Conservation (phyloP, 2,329 filamentous ascomycete species). For the Epichloe coenophiala region DNA sequence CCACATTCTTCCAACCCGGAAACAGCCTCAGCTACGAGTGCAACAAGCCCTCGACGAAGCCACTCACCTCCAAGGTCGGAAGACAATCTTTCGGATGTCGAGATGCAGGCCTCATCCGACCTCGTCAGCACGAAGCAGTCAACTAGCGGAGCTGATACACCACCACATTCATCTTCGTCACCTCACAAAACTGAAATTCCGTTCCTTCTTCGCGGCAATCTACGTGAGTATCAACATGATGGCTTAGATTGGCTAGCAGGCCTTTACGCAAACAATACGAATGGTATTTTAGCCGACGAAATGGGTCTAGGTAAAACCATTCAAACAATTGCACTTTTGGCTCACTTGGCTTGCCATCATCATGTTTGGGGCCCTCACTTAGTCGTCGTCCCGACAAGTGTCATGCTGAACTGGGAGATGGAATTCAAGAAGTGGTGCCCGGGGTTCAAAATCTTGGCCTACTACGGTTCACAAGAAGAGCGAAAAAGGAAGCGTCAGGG, state of each 20-base stretch:
- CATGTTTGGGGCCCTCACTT: slow-evolving; percentile 93
- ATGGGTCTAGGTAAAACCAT: slow-evolving; percentile 99
- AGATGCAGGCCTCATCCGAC: slow-evolving; percentile 27
- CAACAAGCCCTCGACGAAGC: slow-evolving; percentile 29
- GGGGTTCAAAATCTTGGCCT: slow-evolving; percentile 93
- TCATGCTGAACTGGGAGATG: slow-evolving; percentile 99
- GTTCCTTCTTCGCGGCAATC: slow-evolving; percentile 69
- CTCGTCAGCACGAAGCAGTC: slow-evolving; percentile 17
- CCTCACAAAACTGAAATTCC: slow-evolving; percentile 58
- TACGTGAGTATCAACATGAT: slow-evolving; percentile 92
- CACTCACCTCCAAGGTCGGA: slow-evolving; percentile 36
- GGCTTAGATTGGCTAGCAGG: slow-evolving; percentile 96
- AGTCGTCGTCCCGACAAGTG: slow-evolving; percentile 91
- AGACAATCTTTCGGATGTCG: slow-evolving; percentile 36
- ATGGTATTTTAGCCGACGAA: slow-evolving; percentile 92
- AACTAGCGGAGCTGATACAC: slow-evolving; percentile 21
- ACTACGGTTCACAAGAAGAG: slow-evolving; percentile 90
- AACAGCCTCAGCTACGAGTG: slow-evolving; percentile 29
- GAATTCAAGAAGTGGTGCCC: slow-evolving; percentile 99
- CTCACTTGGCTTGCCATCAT: slow-evolving; percentile 81
- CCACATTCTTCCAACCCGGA: slow-evolving; percentile 22
- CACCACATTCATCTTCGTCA: slow-evolving; percentile 14
- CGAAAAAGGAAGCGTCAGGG: slow-evolving; percentile 80
- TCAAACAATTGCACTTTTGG: slow-evolving; percentile 87
- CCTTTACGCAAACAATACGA: slow-evolving; percentile 82